Conservation (phyloP, 1,139 yeast species). For the Taphrina sp. region DNA sequence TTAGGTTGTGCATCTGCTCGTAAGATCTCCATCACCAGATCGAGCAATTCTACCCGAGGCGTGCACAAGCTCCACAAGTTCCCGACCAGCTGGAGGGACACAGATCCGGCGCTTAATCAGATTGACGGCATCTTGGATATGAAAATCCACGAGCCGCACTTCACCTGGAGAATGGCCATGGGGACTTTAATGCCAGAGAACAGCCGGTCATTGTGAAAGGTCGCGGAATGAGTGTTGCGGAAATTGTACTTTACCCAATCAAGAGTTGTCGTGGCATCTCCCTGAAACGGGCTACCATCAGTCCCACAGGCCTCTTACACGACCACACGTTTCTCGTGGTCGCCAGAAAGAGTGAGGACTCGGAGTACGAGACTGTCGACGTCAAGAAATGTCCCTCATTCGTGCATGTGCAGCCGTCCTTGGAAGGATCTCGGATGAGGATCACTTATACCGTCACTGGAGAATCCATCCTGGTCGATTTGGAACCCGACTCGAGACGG, state of each 20-base stretch:
- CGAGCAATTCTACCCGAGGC: too few relatives aligned
- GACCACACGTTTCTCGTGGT: slow-evolving; percentile 9
- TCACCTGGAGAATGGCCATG: too few relatives aligned
- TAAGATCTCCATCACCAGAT: too few relatives aligned
- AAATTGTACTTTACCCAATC: slow-evolving; percentile 9
- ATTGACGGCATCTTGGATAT: too few relatives aligned
- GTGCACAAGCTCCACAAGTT: too few relatives aligned
- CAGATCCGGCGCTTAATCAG: too few relatives aligned
- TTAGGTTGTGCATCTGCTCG: too few relatives aligned
- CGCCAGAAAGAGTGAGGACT: background rate
- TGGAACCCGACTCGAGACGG: slow-evolving; percentile 2
- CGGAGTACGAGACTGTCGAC: slow-evolving; percentile 5
- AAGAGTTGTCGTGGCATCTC: slow-evolving; percentile 12
- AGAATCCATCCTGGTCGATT: background rate
- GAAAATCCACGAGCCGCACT: too few relatives aligned
- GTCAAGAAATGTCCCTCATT: slow-evolving; percentile 10
- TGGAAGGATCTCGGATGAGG: slow-evolving; percentile 1
- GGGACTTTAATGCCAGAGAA: too few relatives aligned
- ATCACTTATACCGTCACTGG: slow-evolving; percentile 2
- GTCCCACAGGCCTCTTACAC: slow-evolving; percentile 10
- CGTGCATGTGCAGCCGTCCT: slow-evolving; percentile 13
- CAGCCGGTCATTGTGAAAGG: too few relatives aligned
- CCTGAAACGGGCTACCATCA: slow-evolving; percentile 1
- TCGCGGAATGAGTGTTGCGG: background rate
- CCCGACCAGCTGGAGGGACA: too few relatives aligned